Base-by-base conservation (phyloP, 176 grass and related monocot genomes). In the bread wheat (Triticum aestivum) region DNA sequence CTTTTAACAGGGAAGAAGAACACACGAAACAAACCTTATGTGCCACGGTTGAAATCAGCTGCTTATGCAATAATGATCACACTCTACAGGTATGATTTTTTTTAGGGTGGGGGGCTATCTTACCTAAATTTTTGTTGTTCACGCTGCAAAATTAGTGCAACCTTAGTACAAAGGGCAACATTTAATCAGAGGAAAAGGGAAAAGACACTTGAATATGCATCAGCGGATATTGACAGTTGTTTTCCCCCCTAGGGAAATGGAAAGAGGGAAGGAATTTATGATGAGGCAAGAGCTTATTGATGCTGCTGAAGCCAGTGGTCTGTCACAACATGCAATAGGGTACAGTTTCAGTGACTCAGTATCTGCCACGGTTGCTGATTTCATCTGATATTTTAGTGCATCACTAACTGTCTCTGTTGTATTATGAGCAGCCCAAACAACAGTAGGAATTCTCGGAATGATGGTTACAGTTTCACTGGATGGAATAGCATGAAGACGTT, bases 401-500 rank as follows among this genome's bases (percentile, higher is more conserved):
- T 58, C 52, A 54, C 27, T 87, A 41, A 91, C 30, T 65, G 83
- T 6, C 11, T 85, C 6, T n/a, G 44, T 45, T 45, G 44, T n/a
- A 65, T 85, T 78, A 29, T 84, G 82, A 82, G 47, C 89, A 98
- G 93, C 47, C 82, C 84, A 33, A 92, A 98, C 78, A 95, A 89
- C 79, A 90, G 69, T 85, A 95, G 82, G 69, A 91, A 81, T 87
- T 89, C 83, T 67, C 45, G 34, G 10, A 95, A 87, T 84, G 91
- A 98, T 58, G 91, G 86, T 7, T 94, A 94, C 73, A 88, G 88
- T 89, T 94, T 94, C 80, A 89, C 73, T 89, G 96, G 96, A 78
- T 98, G 96, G 96, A 98, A 47, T 72, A 92, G 93, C 82, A 95
- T 98, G 90, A 98, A 98, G 86, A 98, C 84, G 70, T 86, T 98